Evolutionary conservation across 345 rosid genomes (phyloP), one percentile per base, ranked within the genome.

Genomic region (Acer saccharum): DNA sequence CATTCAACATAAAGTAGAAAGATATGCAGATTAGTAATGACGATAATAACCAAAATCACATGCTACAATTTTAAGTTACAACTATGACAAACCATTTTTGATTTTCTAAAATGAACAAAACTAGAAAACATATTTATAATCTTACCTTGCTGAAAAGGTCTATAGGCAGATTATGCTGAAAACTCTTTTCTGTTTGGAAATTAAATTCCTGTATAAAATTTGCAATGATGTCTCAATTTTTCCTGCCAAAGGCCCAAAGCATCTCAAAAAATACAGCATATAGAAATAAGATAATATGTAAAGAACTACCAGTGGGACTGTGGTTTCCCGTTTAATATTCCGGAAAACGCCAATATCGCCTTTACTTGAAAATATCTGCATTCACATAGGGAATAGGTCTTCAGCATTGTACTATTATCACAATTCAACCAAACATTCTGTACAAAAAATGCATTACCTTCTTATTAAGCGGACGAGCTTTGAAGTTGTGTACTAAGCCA

Each of bases 71-170:
- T 60, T 55, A 60, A 25, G n/a, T 27, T 61, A 44, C 21, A 27
- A 72, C 73, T 25, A 17, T 18, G 2, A 64, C 27, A 41, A 12
- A 41, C 9, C 62, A 74, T n/a, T 48, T 6, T n/a, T 14, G 6
- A 65, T 65, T 9, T 65, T 20, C 27, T 21, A 21, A 12, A 65
- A 60, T 52, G 54, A 57, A 23, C 12, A 54, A 10, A 46, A 65
- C 58, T 43, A 57, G 46, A 6, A 57, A 43, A 46, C 18, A 55
- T 68, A 55, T 54, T 1, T 27, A 55, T 57, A 71, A 52, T 46
- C 68, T 78, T 88, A 96, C 99, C 98, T 92, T 96, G 76, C 92
- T 90, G 80, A 94, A 92, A 79, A 94, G 95, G 44, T 96, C 99
- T 32, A 83, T 72, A 7, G 99, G 97, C 23, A 85, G 88, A 87